These are phyloP conservation scores for Paecilomyces niveus DNA, from an alignment of 2,329 filamentous ascomycete species.

Conservation along the genomic window DNA sequence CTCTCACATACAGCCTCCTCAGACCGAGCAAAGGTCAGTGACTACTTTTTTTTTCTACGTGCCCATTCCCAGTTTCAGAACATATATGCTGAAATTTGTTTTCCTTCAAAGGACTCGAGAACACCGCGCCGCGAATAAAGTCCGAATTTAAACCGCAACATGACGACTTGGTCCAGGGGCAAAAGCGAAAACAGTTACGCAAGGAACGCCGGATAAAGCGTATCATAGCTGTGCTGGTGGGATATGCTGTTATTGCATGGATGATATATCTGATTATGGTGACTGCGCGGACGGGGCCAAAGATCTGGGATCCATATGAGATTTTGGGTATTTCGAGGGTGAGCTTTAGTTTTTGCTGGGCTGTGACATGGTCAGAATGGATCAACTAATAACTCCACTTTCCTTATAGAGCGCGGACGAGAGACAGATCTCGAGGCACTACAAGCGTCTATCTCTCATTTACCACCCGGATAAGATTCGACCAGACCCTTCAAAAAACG, in stretches of 20 bases:
- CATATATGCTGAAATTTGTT: slow-evolving; percentile 7
- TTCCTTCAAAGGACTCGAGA: slow-evolving; percentile 55
- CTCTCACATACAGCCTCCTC: slow-evolving; percentile 81
- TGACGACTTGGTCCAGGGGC: slow-evolving; percentile 72
- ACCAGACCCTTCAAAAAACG: slow-evolving; percentile 78
- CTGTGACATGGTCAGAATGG: not conserved
- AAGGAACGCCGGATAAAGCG: slow-evolving; percentile 85
- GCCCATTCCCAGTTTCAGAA: slow-evolving; percentile 10
- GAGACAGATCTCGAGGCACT: slow-evolving; percentile 86
- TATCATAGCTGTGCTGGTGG: slow-evolving; percentile 64
- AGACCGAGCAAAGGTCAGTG: slow-evolving; percentile 61
- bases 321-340: slow-evolving; percentile 82
- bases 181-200: slow-evolving; percentile 80
- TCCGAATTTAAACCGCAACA: slow-evolving; percentile 75
- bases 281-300: slow-evolving; percentile 62
- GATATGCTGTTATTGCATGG: slow-evolving; percentile 77
- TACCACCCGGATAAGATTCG: slow-evolving; percentile 90
- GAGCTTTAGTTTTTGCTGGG: slow-evolving; percentile 20
- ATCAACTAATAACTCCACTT: not conserved
- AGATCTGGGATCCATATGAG: slow-evolving; percentile 95
- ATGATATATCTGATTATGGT: slow-evolving; percentile 88
- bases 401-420: slow-evolving; percentile 63
- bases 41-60: not conserved
- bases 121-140: slow-evolving; percentile 73
- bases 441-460: slow-evolving; percentile 76